Evolutionary conservation across 768 basidiomycete genomes (phyloP).

Genomic region (Boletus rubroflammeus): DNA sequence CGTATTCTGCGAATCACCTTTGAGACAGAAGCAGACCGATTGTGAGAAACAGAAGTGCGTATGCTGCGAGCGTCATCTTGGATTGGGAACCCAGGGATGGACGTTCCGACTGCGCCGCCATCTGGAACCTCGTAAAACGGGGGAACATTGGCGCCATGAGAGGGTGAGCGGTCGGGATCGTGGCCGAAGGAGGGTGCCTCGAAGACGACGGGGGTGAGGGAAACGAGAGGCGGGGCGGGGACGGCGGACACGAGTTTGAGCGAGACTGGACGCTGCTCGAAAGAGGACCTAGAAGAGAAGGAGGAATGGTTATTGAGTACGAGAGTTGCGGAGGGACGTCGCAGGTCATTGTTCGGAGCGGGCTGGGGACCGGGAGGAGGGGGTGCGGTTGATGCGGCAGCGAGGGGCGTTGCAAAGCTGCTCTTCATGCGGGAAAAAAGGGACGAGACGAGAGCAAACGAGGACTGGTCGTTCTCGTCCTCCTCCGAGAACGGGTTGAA

Average conservation of each 20-base stretch:
- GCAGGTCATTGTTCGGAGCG: conserved; percentile 41
- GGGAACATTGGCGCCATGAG: conserved; percentile 47
- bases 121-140: conserved; percentile 52
- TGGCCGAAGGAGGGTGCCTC: conserved; percentile 67
- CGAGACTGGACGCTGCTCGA: conserved; percentile 56
- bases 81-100: conserved; percentile 91
- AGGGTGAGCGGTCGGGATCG: conserved; percentile 60
- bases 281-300: conserved; percentile 44
- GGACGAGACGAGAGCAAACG: conserved; percentile 78
- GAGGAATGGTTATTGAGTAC: conserved; percentile 44
- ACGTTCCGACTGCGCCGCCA: conserved; percentile 61
- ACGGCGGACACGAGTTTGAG: conserved; percentile 48
- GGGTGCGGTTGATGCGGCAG: conserved; percentile 44
- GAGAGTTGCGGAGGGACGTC: conserved; percentile 53
- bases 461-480: conserved; percentile 85
- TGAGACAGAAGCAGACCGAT: conserved; percentile 79
- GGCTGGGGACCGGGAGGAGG: conserved; percentile 32
- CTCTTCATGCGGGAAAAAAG: conserved; percentile 80
- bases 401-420: conserved; percentile 65
- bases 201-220: conserved; percentile 80
- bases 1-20: conserved; percentile 88
- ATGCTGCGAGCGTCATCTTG: conserved; percentile 88
- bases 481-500: conserved; percentile 94
- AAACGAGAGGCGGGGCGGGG: conserved; percentile 79
- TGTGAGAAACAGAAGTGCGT: conserved; percentile 66